Percentiles rank a stretch among this genome's conserved stretches.
phyloP scores from a whole-genome alignment of 2,329 filamentous ascomycete species.

The Hymenoscyphus fraxineus region DNA sequence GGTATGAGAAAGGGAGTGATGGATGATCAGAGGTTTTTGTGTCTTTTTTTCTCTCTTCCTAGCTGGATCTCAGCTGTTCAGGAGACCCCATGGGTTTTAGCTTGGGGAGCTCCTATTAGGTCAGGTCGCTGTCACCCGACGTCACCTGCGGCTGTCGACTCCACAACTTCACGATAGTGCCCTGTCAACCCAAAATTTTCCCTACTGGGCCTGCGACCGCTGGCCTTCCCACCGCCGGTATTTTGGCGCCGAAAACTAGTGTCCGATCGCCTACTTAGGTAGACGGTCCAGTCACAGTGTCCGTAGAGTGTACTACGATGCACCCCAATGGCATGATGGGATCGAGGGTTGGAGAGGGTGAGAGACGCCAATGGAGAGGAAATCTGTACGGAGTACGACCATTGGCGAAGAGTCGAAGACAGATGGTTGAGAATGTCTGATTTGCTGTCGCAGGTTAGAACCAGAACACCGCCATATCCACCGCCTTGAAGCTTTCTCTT shows the following conservation, averaged over 20 bases:
- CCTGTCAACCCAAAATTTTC: background rate
- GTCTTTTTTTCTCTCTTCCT: background rate
- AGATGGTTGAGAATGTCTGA: background rate
- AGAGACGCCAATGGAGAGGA: background rate
- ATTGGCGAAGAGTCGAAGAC: background rate
- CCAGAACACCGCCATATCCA: background rate
- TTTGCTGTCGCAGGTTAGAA: background rate
- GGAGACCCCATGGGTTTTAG: constrained; percentile 10
- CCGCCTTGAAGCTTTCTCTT: background rate
- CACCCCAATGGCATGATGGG: background rate
- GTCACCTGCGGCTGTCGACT: background rate
- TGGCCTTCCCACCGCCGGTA: background rate
- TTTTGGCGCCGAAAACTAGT: background rate
- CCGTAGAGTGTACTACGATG: background rate
- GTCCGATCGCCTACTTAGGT: background rate
- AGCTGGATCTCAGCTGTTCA: constrained; percentile 3
- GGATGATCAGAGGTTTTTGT: background rate
- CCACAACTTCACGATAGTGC: constrained; percentile 11
- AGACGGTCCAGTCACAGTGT: background rate
- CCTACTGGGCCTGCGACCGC: background rate
- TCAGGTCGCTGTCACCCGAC: background rate
- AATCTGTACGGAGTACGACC: background rate
- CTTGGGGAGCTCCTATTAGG: background rate
- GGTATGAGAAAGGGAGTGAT: background rate
- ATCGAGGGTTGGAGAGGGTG: background rate